Percentiles rank a stretch among this genome's conserved stretches.
phyloP scores from a whole-genome alignment of 768 basidiomycete species.

The Flagelloscypha sp. region DNA sequence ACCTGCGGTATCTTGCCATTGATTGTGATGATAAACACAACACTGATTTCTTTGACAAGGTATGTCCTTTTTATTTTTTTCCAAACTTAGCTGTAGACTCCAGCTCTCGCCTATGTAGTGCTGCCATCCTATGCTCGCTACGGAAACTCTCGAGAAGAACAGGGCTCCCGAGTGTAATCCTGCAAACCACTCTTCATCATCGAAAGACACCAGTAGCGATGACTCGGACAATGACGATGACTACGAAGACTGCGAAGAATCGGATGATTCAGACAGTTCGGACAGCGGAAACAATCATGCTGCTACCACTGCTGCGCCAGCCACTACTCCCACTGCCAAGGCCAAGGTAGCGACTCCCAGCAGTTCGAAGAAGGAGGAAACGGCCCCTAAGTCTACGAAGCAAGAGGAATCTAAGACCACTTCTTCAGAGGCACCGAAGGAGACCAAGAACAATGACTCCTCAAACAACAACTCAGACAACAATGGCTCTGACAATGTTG shows the following conservation, averaged over 20 bases:
- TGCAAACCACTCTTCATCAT: conserved; percentile 20
- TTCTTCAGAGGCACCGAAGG: conserved; percentile 8
- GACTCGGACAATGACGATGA: conserved; percentile 27
- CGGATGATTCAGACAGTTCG: conserved; percentile 18
- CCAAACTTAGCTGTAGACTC: background rate
- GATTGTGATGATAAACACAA: conserved; percentile 40
- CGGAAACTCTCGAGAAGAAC: conserved; percentile 35
- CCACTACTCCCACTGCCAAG: conserved; percentile 12
- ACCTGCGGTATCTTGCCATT: conserved; percentile 53
- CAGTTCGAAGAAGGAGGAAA: no score
- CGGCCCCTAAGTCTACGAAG: conserved; percentile 12
- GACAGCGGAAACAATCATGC: conserved; percentile 10
- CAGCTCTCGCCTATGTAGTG: conserved; percentile 34
- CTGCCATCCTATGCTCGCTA: conserved; percentile 62
- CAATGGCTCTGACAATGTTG: conserved; percentile 8
- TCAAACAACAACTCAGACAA: conserved; percentile 1
- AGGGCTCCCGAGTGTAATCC: conserved; percentile 50
- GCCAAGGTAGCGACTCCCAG: conserved; percentile 8
- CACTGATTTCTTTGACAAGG: conserved; percentile 50
- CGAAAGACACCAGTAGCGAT: conserved; percentile 16
- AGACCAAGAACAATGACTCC: conserved; percentile 6
- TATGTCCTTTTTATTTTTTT: conserved; percentile 26
- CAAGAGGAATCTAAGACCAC: conserved; percentile 9
- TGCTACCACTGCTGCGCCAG: conserved; percentile 14
- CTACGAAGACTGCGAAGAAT: conserved; percentile 22